Percentiles rank a stretch among this genome's conserved stretches.
phyloP scores from a whole-genome alignment of 2,329 filamentous ascomycete genomes.

The Sporothrix pseudoabietina region DNA sequence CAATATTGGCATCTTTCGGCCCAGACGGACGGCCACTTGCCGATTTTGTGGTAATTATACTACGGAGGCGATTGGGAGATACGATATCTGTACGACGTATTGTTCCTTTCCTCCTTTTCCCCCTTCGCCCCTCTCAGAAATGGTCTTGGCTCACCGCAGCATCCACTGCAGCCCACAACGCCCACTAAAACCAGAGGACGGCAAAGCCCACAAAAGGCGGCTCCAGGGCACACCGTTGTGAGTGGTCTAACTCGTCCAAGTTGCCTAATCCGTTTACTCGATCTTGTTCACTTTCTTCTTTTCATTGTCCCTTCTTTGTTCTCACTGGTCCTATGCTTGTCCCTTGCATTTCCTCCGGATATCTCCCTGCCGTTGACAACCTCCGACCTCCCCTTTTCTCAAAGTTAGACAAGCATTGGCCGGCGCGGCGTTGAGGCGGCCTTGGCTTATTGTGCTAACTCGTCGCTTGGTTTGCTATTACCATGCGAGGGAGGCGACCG shows the following conservation, averaged over 20 bases:
- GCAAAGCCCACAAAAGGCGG: conserved; percentile 10
- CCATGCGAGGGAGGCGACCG: background rate
- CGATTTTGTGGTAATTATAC: background rate
- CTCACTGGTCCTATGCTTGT: background rate
- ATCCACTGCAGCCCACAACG: background rate
- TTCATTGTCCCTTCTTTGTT: background rate
- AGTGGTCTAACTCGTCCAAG: background rate
- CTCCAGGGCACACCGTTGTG: background rate
- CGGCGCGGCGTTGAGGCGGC: background rate
- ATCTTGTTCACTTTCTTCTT: background rate
- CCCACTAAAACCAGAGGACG: background rate
- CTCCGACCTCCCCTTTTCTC: background rate
- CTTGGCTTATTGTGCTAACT: background rate
- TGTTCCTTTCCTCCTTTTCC: background rate
- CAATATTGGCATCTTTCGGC: background rate
- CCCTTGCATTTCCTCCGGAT: background rate
- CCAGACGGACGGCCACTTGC: background rate
- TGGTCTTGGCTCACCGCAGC: background rate
- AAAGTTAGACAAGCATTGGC: conserved; percentile 4
- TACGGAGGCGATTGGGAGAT: background rate
- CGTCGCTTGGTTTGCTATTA: background rate
- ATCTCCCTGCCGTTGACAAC: background rate
- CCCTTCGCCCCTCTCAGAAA: background rate
- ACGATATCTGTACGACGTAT: background rate
- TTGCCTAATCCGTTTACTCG: background rate